Conservation (phyloP, 2,329 filamentous ascomycete genomes). For the Aspergillus persii region DNA sequence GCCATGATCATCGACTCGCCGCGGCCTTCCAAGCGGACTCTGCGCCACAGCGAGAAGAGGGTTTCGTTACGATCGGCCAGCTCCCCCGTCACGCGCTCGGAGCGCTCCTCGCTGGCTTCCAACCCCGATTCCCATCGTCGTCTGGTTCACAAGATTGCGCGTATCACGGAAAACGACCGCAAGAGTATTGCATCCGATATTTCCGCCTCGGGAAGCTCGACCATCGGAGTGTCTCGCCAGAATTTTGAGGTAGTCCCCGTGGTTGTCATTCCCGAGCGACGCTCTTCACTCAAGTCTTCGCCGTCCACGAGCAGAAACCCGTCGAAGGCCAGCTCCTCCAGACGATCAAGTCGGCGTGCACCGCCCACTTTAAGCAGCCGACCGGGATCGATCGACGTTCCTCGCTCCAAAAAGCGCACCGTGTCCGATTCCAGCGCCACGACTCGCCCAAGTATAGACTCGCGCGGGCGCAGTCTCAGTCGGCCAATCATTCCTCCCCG, state of each 20-base stretch:
- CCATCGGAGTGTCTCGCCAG: slow-evolving; percentile 27
- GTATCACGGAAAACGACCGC: slow-evolving; percentile 48
- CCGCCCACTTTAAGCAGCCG: slow-evolving; percentile 36
- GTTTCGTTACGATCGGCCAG: slow-evolving; percentile 50
- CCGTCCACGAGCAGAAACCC: slow-evolving; percentile 35
- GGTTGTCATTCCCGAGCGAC: slow-evolving; percentile 48
- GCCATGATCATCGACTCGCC: slow-evolving; percentile 55
- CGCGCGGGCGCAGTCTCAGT: slow-evolving; percentile 27
- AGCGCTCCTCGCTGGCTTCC: slow-evolving; percentile 45
- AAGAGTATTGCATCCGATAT: slow-evolving; percentile 44
- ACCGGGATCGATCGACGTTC: slow-evolving; percentile 31
- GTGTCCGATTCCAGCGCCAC: slow-evolving; percentile 40
- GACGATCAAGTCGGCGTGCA: slow-evolving; percentile 36
- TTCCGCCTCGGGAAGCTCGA: slow-evolving; percentile 34
- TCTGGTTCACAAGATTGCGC: slow-evolving; percentile 51
- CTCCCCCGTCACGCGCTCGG: slow-evolving; percentile 44
- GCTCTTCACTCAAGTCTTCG: slow-evolving; percentile 44
- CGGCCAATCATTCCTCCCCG: slow-evolving; percentile 39
- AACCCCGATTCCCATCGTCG: slow-evolving; percentile 47
- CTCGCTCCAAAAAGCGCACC: slow-evolving; percentile 35
- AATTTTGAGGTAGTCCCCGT: slow-evolving; percentile 45
- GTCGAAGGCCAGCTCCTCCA: slow-evolving; percentile 41
- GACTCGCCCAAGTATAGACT: slow-evolving; percentile 24
- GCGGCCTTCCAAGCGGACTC: slow-evolving; percentile 43
- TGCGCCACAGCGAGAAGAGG: slow-evolving; percentile 56